These are phyloP conservation scores for Nyssa sinensis DNA, from an alignment of 148 eudicot species.

Conservation along the genomic window DNA sequence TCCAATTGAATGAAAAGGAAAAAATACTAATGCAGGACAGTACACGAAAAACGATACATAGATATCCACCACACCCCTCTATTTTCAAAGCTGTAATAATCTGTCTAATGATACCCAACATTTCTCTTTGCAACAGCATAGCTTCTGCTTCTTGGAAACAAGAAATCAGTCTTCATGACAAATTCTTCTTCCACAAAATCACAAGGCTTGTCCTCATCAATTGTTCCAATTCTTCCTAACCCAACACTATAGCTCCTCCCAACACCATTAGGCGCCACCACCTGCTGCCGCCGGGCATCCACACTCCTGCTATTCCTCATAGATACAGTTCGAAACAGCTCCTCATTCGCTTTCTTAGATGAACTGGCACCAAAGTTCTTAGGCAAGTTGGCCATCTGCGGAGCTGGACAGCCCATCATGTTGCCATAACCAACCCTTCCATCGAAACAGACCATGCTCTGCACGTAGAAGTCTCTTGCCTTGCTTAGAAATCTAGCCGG, in stretches of 20 bases:
- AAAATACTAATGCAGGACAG: too few species aligned
- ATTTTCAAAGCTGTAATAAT: too few species aligned
- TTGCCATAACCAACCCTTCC: slow-evolving; percentile 16
- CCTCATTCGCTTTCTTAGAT: not conserved
- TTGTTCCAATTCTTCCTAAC: slow-evolving; percentile 21
- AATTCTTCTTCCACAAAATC: slow-evolving; percentile 12
- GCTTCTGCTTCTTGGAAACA: slow-evolving; percentile 17
- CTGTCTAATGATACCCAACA: not conserved
- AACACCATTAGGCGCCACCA: not conserved
- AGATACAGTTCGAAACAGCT: not conserved
- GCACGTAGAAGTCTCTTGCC: slow-evolving; percentile 22
- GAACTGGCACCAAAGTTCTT: not conserved
- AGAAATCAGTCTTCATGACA: slow-evolving; percentile 2
- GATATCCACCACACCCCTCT: too few species aligned
- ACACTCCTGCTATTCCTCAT: not conserved
- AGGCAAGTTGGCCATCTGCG: slow-evolving; percentile 1
- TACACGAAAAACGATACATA: too few species aligned
- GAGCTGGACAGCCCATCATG: not conserved
- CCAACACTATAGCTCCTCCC: slow-evolving; percentile 22
- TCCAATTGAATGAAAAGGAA: too few species aligned
- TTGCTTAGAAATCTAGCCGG: slow-evolving; percentile 13
- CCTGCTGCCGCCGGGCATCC: not conserved
- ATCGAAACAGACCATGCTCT: slow-evolving; percentile 14
- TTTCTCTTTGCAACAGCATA: slow-evolving; percentile 17
- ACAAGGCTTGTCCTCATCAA: slow-evolving; percentile 24